Base-by-base conservation (phyloP, 805 yeast genomes). In the Starmerella sp. region DNA sequence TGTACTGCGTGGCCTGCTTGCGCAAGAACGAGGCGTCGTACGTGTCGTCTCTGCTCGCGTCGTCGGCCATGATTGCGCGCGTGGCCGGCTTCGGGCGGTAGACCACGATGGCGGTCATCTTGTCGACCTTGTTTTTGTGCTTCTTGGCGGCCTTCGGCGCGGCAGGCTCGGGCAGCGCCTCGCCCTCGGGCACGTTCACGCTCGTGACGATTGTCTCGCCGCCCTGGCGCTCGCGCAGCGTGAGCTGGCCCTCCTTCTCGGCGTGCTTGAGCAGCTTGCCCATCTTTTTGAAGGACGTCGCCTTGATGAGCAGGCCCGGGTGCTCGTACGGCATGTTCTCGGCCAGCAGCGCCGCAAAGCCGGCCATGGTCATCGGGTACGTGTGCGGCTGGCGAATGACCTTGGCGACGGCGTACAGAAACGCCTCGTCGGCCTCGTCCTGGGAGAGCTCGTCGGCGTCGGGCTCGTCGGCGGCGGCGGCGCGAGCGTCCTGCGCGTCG, bases 221-320 rank as follows among this genome's bases (percentile, higher is more conserved):
- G 56, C 90, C 96, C 39, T 83, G 93, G 64, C 87, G 86, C 7
- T 95, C 97, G 61, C 89, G 87, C 30, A 83, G 67, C 54, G 80
- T 81, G 28, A 93, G 57, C 54, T 82, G 78, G 1, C 80, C 80
- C 45, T 76, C 75, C 66, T 88, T 91, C 60, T 86, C 96, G 82
- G 90, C 87, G 6, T 85, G 82, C 65, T 88, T 91, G 53, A 91
- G 70, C 64, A 83, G 88, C 67, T 89, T 90, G 13, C 89, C 77
- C 4, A 91, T 80, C 65, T 91, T 91, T 68, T 86, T 89, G 95
- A 95, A 91, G 3, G 89, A 79, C 0, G 96, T 82, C 64, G 81
- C 84, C 68, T 89, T 90, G 53, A 84, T 76, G 30, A 50, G 55
- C 29, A 69, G 61, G 9, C 60, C 61, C 0, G 78, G 74, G 51